These are phyloP conservation scores for Fusarium sp. DNA, from an alignment of 2,329 filamentous ascomycete species.

Conservation along the genomic window DNA sequence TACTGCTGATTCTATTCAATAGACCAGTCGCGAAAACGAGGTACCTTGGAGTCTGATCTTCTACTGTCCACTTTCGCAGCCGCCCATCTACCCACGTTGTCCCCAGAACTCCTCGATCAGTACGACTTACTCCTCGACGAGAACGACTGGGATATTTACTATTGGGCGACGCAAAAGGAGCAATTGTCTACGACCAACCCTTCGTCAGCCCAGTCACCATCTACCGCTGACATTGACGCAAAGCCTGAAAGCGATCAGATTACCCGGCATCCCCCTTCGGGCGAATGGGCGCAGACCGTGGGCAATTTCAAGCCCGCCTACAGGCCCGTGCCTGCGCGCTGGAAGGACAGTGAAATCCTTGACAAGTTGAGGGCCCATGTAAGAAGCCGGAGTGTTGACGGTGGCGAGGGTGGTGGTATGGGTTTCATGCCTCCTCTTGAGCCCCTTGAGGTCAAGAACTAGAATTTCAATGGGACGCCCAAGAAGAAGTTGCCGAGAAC, in stretches of 20 bases:
- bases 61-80: conserved; percentile 95
- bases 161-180: conserved; percentile 92
- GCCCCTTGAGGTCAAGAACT: conserved; percentile 2
- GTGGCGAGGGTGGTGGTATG: conserved; percentile 57
- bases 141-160: conserved; percentile 99
- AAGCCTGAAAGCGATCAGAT: conserved; percentile 44
- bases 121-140: conserved; percentile 96
- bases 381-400: conserved; percentile 60
- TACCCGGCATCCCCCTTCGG: conserved; percentile 53
- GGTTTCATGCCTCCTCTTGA: conserved; percentile 64
- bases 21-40: conserved; percentile 95
- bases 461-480: background rate
- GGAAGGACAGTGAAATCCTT: conserved; percentile 85
- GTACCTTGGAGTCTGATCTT: conserved; percentile 94
- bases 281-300: conserved; percentile 97
- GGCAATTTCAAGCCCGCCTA: conserved; percentile 95
- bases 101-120: conserved; percentile 74
- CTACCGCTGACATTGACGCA: conserved; percentile 22
- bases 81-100: conserved; percentile 78
- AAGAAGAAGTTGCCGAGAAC: background rate
- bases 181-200: conserved; percentile 55
- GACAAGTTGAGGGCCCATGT: conserved; percentile 82
- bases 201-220: conserved; percentile 35
- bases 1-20: background rate
- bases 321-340: conserved; percentile 84